A percentile compares a stretch with the other conserved stretches of the same genome.
Evolutionary conservation across 2,329 filamentous ascomycete species (phyloP).

Genomic region (Fusarium pininemorale): DNA sequence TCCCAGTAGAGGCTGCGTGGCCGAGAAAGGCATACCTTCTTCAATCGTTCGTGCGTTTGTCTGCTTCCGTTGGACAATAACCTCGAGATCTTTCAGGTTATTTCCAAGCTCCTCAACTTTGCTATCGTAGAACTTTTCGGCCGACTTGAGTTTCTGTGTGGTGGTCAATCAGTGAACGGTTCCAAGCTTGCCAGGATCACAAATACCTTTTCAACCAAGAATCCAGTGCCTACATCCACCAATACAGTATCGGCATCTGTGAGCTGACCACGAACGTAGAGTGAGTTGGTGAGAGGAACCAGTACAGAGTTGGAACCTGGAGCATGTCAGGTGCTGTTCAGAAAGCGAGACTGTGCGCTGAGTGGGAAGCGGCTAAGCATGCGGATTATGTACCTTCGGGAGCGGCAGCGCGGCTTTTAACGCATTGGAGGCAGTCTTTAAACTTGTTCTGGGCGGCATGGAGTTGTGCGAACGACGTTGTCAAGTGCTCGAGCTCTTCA

Average conservation of each 20-base stretch:
- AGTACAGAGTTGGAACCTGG: constrained; percentile 68
- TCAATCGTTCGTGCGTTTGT: constrained; percentile 87
- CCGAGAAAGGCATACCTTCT: constrained; percentile 68
- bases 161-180: constrained; percentile 19
- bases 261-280: constrained; percentile 89
- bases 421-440: constrained; percentile 84
- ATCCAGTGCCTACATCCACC: constrained; percentile 93
- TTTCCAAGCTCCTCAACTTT: constrained; percentile 63
- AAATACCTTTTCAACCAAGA: constrained; percentile 88
- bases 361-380: neutral
- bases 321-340: constrained; percentile 14
- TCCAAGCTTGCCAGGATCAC: neutral
- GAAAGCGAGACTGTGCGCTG: neutral
- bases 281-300: constrained; percentile 92
- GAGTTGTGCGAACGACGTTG: constrained; percentile 87
- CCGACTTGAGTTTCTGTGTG: constrained; percentile 61
- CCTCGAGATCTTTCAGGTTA: constrained; percentile 66
- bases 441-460: constrained; percentile 92
- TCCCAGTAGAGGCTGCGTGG: neutral
- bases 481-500: constrained; percentile 94
- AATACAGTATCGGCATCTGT: constrained; percentile 79
- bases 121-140: constrained; percentile 64
- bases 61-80: constrained; percentile 75
- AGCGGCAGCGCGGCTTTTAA: constrained; percentile 58
- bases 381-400: constrained; percentile 42